These are phyloP conservation scores for Fusarium solani-melongenae DNA, from an alignment of 2,329 filamentous ascomycete genomes.

Conservation along the genomic window DNA sequence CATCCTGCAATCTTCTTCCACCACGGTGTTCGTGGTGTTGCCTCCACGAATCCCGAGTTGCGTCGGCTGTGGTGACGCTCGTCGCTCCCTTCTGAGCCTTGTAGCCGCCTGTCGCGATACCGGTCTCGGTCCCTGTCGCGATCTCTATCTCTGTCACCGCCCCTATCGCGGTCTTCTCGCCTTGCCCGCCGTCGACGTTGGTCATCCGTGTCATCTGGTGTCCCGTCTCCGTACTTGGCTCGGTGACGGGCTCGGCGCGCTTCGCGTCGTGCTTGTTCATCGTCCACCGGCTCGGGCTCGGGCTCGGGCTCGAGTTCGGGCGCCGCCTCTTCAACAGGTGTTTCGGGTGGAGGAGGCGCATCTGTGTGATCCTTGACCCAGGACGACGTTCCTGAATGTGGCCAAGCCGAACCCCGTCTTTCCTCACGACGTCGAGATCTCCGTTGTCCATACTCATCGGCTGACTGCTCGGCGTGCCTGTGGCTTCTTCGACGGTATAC, in stretches of 20 bases:
- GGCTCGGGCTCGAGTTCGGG: conserved; percentile 42
- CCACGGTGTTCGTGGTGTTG: conserved; percentile 66
- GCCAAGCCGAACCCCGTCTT: conserved; percentile 59
- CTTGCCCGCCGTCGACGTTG: conserved; percentile 56
- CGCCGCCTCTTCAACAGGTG: conserved; percentile 44
- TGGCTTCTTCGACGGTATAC: conserved; percentile 45
- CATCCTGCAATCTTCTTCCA: conserved; percentile 67
- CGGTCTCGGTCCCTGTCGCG: conserved; percentile 12
- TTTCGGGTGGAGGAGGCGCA: conserved; percentile 66
- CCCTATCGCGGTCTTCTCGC: conserved; percentile 49
- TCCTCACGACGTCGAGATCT: conserved; percentile 51
- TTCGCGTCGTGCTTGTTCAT: conserved; percentile 63
- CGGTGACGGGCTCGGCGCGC: conserved; percentile 59
- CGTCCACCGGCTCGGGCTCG: conserved; percentile 51
- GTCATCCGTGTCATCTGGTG: conserved; percentile 57
- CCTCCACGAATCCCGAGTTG: conserved; percentile 56
- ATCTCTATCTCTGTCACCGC: conserved; percentile 28
- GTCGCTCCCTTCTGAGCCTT: conserved; percentile 56
- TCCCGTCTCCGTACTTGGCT: conserved; percentile 55
- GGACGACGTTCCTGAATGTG: conserved; percentile 71
- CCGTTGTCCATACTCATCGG: conserved; percentile 59
- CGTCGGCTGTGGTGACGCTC: conserved; percentile 57
- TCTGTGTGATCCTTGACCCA: conserved; percentile 75
- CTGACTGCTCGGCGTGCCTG: conserved; percentile 51
- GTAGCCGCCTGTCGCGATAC: conserved; percentile 43